Evolutionary conservation across 2,329 filamentous ascomycete genomes (phyloP).

Genomic region (Coniochaeta ligniaria): DNA sequence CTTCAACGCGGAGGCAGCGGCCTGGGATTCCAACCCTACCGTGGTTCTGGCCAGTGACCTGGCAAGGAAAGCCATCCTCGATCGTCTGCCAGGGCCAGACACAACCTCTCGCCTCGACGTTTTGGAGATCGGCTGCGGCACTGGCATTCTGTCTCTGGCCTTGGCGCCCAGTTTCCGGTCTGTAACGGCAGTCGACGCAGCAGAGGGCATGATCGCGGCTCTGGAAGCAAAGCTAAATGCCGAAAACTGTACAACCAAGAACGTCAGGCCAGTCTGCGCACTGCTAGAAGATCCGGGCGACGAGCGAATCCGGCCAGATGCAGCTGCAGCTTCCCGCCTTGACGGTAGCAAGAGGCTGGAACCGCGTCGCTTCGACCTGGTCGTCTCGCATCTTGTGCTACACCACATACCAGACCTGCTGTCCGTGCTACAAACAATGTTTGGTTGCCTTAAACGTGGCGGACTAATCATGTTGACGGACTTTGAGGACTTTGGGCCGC

Average conservation of each 20-base stretch:
- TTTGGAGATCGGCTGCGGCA: slow-evolving; percentile 51
- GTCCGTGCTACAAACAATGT: slow-evolving; percentile 34
- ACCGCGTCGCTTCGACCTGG: slow-evolving; percentile 39
- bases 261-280: slow-evolving; percentile 37
- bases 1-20: slow-evolving; percentile 46
- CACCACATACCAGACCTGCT: slow-evolving; percentile 45
- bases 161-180: slow-evolving; percentile 38
- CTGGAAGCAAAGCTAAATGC: slow-evolving; percentile 35
- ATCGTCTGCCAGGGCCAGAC: slow-evolving; percentile 22
- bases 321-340: slow-evolving; percentile 17
- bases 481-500: slow-evolving; percentile 48
- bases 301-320: slow-evolving; percentile 26
- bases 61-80: slow-evolving; percentile 36
- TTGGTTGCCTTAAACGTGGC: slow-evolving; percentile 36
- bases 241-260: slow-evolving; percentile 14
- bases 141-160: slow-evolving; percentile 43
- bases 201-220: slow-evolving; percentile 46
- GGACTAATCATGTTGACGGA: slow-evolving; percentile 47
- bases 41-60: slow-evolving; percentile 35
- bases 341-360: slow-evolving; percentile 10
- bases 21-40: slow-evolving; percentile 46
- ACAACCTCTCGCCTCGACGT: slow-evolving; percentile 28
- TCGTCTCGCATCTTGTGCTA: slow-evolving; percentile 45
- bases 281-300: slow-evolving; percentile 43
- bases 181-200: slow-evolving; percentile 45